Evolutionary conservation across 2,329 filamentous ascomycete species (phyloP), one percentile per base, ranked within the genome.

Genomic region (Capronia epimyces): DNA sequence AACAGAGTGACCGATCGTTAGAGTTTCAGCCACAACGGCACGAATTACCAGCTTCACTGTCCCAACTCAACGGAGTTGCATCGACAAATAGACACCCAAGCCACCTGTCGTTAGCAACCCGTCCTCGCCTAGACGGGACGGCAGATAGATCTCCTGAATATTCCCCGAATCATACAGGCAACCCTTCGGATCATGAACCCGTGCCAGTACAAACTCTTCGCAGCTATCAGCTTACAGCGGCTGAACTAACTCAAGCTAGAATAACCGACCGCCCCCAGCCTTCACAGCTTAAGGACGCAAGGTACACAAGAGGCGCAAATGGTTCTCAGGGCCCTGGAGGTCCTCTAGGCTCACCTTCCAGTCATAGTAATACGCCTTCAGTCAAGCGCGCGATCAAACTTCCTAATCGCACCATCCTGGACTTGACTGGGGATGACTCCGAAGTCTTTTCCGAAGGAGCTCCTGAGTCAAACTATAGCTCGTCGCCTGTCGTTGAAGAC

Each of bases 341-440:
- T 24, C 37, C 50, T 10, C n/a, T 50, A 15, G 57, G 49, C 3
- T 46, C 57, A 12, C 46, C 52, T 15, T 56, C 56, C 25, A 52
- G 20, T 16, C 25, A 48, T 7, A 61, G 57, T 42, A 54, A 44
- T 20, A 24, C 52, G 5, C 53, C 58, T 24, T 53, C 49, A 3
- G 46, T 56, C 34, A 59, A 52, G 29, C 50, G 49, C 22, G 31
- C 50, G 5, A 49, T 58, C 40, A 57, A 49, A 25, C 43, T 60
- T 9, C 44, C 49, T 1, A 48, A 57, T 41, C 56, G 57, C 22
- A 59, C 43, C 13, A 59, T 60, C 39, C 56, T 61, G 51, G 59
- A 61, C 50, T 34, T 60, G 43, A 60, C 55, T 24, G 57, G 46
- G 13, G 50, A 58, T 27, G 53, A 56, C 42, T 49, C 56, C 6